phyloP scores from a whole-genome alignment of 2,329 filamentous ascomycete genomes.

The Periconia sp. region DNA sequence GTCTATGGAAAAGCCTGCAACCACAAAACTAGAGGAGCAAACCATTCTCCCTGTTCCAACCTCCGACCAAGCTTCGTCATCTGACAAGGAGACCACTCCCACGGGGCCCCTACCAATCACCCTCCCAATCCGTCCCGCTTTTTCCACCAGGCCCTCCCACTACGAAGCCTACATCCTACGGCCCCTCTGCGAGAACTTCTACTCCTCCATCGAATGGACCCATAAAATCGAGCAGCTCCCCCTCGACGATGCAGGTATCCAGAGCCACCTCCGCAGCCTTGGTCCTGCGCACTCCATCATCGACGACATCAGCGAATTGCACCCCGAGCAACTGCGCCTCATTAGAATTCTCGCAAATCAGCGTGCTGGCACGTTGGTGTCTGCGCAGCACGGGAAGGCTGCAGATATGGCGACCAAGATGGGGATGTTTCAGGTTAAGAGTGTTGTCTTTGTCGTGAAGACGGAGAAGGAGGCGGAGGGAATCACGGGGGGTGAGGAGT shows the following conservation, averaged over 20 bases:
- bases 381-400: slow-evolving; percentile 13
- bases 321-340: slow-evolving; percentile 18
- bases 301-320: slow-evolving; percentile 18
- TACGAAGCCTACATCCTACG: slow-evolving; percentile 25
- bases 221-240: slow-evolving; percentile 16
- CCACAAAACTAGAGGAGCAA: too few species aligned
- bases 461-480: neutral
- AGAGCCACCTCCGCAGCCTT: slow-evolving; percentile 13
- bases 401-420: slow-evolving; percentile 17
- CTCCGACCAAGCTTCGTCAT: neutral
- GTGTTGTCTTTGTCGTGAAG: neutral
- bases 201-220: slow-evolving; percentile 8
- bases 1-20: too few species aligned
- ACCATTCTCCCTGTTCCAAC: too few species aligned
- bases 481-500: neutral
- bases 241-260: slow-evolving; percentile 13
- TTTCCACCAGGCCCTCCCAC: neutral
- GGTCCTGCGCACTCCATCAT: slow-evolving; percentile 21
- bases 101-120: neutral
- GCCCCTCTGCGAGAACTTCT: slow-evolving; percentile 6
- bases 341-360: slow-evolving; percentile 15
- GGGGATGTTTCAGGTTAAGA: slow-evolving; percentile 10
- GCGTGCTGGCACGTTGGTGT: slow-evolving; percentile 21
- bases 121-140: neutral
- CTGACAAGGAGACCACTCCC: neutral